Evolutionary conservation across 176 grass and related monocot genomes (phyloP).

Genomic region (Carex scoparia): DNA sequence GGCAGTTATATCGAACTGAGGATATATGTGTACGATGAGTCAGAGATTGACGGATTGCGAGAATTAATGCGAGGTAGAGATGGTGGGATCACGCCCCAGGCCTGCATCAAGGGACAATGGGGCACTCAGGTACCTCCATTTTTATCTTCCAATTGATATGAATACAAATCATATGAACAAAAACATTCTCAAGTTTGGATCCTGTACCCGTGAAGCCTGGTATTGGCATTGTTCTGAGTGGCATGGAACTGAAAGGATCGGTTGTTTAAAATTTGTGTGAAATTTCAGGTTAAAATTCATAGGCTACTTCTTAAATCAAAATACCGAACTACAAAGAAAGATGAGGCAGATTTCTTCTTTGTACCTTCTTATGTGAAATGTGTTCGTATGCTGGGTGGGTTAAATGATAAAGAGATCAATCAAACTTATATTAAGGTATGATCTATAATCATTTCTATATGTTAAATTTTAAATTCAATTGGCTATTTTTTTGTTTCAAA

Average conservation of each 20-base stretch:
- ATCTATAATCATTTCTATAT: background rate
- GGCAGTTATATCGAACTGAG: conserved; percentile 38
- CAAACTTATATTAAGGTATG: conserved; percentile 84
- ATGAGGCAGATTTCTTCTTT: conserved; percentile 84
- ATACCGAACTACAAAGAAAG: conserved; percentile 63
- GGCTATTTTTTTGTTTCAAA: background rate
- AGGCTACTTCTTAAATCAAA: conserved; percentile 77
- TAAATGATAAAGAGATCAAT: conserved; percentile 94
- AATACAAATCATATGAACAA: background rate
- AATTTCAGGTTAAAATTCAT: conserved; percentile 78
- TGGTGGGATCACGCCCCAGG: conserved; percentile 35
- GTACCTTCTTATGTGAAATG: conserved; percentile 94
- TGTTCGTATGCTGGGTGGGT: conserved; percentile 63
- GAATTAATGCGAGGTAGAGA: conserved; percentile 64
- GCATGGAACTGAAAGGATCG: background rate
- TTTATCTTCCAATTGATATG: too few species aligned
- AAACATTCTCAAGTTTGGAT: background rate
- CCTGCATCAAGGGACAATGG: conserved; percentile 96
- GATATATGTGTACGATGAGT: conserved; percentile 79
- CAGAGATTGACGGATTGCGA: conserved; percentile 64
- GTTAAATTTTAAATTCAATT: background rate
- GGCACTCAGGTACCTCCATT: conserved; percentile 59
- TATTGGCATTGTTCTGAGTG: background rate
- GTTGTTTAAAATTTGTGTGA: background rate
- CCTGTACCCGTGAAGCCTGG: background rate